Conservation (phyloP, 106 monocot genomes). For the Platanthera zijinensis region DNA sequence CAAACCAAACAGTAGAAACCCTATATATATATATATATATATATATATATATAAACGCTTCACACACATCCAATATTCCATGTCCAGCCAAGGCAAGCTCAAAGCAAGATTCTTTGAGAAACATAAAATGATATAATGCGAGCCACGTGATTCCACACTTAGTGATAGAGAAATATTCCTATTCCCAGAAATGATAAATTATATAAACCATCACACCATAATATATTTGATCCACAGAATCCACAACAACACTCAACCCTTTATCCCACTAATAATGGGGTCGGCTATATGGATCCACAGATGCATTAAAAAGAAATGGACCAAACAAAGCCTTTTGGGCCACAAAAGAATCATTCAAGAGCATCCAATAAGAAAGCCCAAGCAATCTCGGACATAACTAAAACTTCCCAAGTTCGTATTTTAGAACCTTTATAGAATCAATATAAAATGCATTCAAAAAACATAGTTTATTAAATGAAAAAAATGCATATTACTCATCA, state of each 20-base stretch:
- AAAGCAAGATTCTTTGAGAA: neutral
- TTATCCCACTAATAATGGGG: too few species aligned
- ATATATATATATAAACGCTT: neutral
- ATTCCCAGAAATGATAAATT: neutral
- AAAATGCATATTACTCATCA: slow-evolving; percentile 12
- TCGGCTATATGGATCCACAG: neutral
- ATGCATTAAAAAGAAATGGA: neutral
- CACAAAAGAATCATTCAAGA: slow-evolving; percentile 10
- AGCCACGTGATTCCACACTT: neutral
- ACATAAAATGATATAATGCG: neutral
- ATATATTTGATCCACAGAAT: slow-evolving; percentile 3
- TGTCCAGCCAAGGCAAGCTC: neutral
- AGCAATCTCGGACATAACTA: slow-evolving; percentile 2
- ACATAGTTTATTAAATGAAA: neutral
- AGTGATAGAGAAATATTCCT: neutral
- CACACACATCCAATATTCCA: slow-evolving; percentile 10
- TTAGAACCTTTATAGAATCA: slow-evolving; percentile 1
- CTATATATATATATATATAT: neutral
- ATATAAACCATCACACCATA: neutral
- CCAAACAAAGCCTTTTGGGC: neutral
- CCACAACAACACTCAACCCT: neutral
- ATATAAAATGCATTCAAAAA: neutral
- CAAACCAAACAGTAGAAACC: neutral
- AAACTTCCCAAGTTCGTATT: neutral
- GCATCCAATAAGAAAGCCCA: slow-evolving; percentile 12